These are phyloP conservation scores for Cutaneotrichosporon cavernicola DNA, from an alignment of 1,284 basidiomycete genomes.

Conservation along the genomic window DNA sequence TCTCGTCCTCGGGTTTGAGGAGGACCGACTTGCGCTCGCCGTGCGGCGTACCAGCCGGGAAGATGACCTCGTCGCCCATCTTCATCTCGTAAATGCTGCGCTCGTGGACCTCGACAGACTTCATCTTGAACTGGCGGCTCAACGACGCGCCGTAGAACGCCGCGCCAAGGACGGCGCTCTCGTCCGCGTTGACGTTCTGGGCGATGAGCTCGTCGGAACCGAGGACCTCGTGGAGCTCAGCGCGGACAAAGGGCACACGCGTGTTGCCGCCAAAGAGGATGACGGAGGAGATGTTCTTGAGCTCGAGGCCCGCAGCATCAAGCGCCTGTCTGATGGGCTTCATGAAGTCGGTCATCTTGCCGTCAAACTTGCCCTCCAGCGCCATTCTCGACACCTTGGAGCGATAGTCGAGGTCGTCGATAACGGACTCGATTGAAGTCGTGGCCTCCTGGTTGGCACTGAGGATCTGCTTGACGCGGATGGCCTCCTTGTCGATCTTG, in stretches of 20 bases:
- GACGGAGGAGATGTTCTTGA: conserved; percentile 74
- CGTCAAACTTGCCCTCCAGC: conserved; percentile 66
- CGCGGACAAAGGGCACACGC: conserved; percentile 87
- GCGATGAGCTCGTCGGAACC: conserved; percentile 77
- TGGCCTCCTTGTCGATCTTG: conserved; percentile 90
- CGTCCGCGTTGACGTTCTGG: conserved; percentile 94
- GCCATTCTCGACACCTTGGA: conserved; percentile 70
- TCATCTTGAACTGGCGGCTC: conserved; percentile 91
- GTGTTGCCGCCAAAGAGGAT: conserved; percentile 88
- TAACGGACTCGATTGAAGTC: conserved; percentile 76
- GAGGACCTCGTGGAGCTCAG: conserved; percentile 70
- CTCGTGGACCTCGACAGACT: conserved; percentile 83
- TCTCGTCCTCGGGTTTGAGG: conserved; percentile 59
- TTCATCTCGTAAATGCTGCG: conserved; percentile 62
- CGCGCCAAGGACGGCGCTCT: conserved; percentile 91
- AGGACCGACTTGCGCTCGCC: conserved; percentile 74
- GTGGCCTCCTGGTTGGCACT: conserved; percentile 85
- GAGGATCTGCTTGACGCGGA: conserved; percentile 84
- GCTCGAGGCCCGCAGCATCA: conserved; percentile 63
- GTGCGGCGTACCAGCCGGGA: conserved; percentile 69
- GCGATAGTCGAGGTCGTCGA: conserved; percentile 87
- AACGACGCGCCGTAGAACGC: conserved; percentile 88
- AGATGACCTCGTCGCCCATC: conserved; percentile 58
- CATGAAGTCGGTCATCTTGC: conserved; percentile 63
- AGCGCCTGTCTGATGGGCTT: conserved; percentile 78